Base-by-base conservation (phyloP, 208 protist species). In the Acanthamoeba lenticulata region DNA sequence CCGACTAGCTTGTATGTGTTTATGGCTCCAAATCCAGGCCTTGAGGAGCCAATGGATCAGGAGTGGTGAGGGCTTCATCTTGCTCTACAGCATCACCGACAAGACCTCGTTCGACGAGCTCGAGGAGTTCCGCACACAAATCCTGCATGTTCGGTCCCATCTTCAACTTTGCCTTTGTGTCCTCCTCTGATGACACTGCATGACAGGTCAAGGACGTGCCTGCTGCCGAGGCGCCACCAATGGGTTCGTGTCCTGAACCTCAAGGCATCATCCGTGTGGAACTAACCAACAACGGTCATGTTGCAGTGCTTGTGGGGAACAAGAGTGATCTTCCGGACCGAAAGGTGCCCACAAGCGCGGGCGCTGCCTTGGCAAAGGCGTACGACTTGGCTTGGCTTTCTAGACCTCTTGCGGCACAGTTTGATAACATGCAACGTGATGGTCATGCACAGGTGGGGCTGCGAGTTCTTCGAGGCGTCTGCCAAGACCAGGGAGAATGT, bases 401-500 rank as follows among this genome's bases (percentile, higher is more conserved):
- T 98, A 6, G 89, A 88, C 52, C 52, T 92, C 27, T 67, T 97
- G 55, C 94, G 95, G 32, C 67, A 94, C 38, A 97, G 97, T 4
- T 45, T 57, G 38, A 92, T 72, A 15, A 40, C 47, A 7, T 95
- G 97, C 62, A 96, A 97, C 77, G 77, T 65, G 5, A 6, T 34
- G 13, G 27, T 98, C 19, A 94, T 95, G 21, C 91, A 67, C n/a
- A 92, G 79, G 17, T 96, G 95, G 55, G 94, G 92, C 11, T 95
- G 94, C 36, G 45, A 79, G 57, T 97, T 97, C 88, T 77, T 97
- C n/a, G 97, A 97, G 83, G 96, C 96, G 62, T 69, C 96, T 38
- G 96, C 97, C 4, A 98, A 98, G 95, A 95, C 94, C 17, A 92
- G 97, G 55, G 69, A 97, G 11, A 98, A 98, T 29, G 96, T 97